Evolutionary conservation across 2,329 filamentous ascomycete genomes (phyloP).

Genomic region (Ophiostoma ips): DNA sequence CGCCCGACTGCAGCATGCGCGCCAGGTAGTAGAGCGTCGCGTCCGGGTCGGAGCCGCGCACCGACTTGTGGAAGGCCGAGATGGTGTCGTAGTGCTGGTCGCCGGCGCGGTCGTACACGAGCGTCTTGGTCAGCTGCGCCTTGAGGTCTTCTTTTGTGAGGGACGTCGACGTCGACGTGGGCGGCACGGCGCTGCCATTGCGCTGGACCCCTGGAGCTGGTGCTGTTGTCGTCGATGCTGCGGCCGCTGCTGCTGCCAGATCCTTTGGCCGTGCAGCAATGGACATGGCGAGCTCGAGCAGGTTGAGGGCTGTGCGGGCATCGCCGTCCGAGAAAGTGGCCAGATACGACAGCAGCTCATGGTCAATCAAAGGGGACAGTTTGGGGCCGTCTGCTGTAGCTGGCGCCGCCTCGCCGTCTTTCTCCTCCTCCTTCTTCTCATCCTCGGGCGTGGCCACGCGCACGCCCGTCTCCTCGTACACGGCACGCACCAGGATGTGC

Average conservation of each 20-base stretch:
- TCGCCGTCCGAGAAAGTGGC: slow-evolving; percentile 83
- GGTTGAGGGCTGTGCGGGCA: slow-evolving; percentile 80
- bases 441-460: neutral
- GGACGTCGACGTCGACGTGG: slow-evolving; percentile 32
- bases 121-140: slow-evolving; percentile 69
- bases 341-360: slow-evolving; percentile 66
- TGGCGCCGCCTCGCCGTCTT: neutral
- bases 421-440: slow-evolving; percentile 30
- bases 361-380: slow-evolving; percentile 50
- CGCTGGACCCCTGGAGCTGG: no score
- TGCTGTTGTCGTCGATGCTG: neutral
- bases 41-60: slow-evolving; percentile 75
- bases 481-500: slow-evolving; percentile 61
- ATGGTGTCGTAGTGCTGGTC: slow-evolving; percentile 98
- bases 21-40: slow-evolving; percentile 89
- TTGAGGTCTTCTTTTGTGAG: slow-evolving; percentile 70
- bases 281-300: slow-evolving; percentile 78
- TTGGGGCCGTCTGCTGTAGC: no score
- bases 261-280: slow-evolving; percentile 34
- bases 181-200: no score
- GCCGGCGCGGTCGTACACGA: slow-evolving; percentile 88
- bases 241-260: neutral
- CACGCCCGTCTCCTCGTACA: slow-evolving; percentile 38
- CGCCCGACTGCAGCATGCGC: slow-evolving; percentile 88
- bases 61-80: slow-evolving; percentile 90